Base-by-base conservation (phyloP, 2,329 filamentous ascomycete species). In the Diaporthe sp. region DNA sequence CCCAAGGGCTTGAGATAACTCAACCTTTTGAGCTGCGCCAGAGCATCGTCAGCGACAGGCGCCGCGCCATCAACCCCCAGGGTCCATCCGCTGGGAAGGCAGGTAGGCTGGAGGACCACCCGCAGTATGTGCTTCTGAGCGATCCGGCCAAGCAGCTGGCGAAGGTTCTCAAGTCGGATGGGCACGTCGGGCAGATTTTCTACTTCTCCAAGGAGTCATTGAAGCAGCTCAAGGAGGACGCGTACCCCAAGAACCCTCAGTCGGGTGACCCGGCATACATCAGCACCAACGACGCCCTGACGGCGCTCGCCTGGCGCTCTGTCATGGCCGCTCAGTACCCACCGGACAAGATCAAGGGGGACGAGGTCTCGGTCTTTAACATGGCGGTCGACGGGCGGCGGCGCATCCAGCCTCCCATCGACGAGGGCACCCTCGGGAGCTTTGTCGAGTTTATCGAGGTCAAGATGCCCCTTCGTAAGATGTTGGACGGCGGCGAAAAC, bases 371-470 rank as follows among this genome's bases (percentile, higher is more conserved):
- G 1, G 77, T 82, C 4, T 82, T 84, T 74, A 82, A 83, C 54
- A 82, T 85, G 55, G 82, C 84, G 2, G 79, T 85, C 45, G 82
- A 85, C 73, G 82, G 81, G 5, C 81, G 84, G 5, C 76, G 76
- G n/a, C 82, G 82, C 10, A 82, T 83, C 5, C 78, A 81, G 58
- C 82, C 81, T 25, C 80, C 78, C 0, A 77, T 85, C 3, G 81
- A 84, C 68, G 80, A 81, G 2, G 78, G 79, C 2, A 84, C 83
- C 0, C 77, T 85, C 33, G 84, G 84, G 9, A 84, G 84, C 71
- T 85, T 84, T 72, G 78, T 85, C 15, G 83, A 82, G 55, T 85
- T 82, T 74, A 79, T 83, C 2, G 79, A 79, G 9, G 79, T 81
- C 25, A 73, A 76, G 38, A 74, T 82, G 60, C 73, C 77, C 10